These are phyloP conservation scores for Tremella fuciformis DNA, from an alignment of 768 basidiomycete genomes.

Conservation along the genomic window DNA sequence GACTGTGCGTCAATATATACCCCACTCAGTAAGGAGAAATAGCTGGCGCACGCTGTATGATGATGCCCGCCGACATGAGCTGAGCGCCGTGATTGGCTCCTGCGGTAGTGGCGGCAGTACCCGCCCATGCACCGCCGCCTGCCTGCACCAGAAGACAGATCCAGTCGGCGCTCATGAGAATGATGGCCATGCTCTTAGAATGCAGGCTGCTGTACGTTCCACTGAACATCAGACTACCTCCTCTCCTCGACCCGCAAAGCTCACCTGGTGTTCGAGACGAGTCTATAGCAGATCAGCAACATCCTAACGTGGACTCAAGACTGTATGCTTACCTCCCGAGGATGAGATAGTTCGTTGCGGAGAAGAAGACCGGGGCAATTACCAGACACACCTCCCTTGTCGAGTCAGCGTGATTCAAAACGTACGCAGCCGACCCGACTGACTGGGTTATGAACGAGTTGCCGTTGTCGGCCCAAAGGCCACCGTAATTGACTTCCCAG, in stretches of 20 bases:
- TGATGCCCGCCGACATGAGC: conserved; percentile 63
- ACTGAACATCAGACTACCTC: background rate
- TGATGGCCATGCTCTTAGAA: conserved; percentile 34
- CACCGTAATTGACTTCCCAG: conserved; percentile 26
- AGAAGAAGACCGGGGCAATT: conserved; percentile 59
- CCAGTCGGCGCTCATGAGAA: conserved; percentile 56
- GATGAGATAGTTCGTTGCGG: conserved; percentile 63
- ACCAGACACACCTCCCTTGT: conserved; percentile 59
- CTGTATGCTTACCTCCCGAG: conserved; percentile 57
- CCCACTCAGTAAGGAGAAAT: background rate
- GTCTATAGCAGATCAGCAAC: background rate
- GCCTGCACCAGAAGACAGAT: conserved; percentile 66
- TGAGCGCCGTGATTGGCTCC: conserved; percentile 55
- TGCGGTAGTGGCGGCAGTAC: conserved; percentile 45
- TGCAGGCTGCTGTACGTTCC: conserved; percentile 30
- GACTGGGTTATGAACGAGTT: conserved; percentile 57
- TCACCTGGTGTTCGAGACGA: conserved; percentile 54
- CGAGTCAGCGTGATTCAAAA: conserved; percentile 1
- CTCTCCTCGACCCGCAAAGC: background rate
- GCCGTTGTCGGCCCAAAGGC: conserved; percentile 14
- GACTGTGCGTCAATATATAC: conserved; percentile 10
- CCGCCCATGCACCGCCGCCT: conserved; percentile 62
- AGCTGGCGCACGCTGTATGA: conserved; percentile 57
- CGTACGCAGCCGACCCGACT: conserved; percentile 12
- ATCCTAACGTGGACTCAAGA: conserved; percentile 7